These are phyloP conservation scores for Waltiozyma sp. DNA, from an alignment of 1,139 yeast genomes.

Conservation along the genomic window DNA sequence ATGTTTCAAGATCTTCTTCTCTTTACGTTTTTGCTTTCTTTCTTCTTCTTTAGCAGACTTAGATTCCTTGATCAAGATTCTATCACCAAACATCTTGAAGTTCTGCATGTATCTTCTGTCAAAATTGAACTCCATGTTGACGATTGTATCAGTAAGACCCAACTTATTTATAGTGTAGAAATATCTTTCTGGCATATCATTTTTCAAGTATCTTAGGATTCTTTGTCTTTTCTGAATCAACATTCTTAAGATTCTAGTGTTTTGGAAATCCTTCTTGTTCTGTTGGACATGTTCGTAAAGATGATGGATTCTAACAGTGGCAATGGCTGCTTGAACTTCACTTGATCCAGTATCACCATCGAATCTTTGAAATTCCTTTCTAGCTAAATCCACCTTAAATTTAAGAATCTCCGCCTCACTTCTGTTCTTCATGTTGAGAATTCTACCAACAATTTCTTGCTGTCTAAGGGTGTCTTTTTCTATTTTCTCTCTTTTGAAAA, in stretches of 20 bases:
- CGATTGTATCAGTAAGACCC: conserved; percentile 75
- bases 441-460: conserved; percentile 60
- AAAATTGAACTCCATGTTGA: conserved; percentile 74
- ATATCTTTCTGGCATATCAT: conserved; percentile 69
- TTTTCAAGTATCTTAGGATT: conserved; percentile 69
- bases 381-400: conserved; percentile 54
- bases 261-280: conserved; percentile 62
- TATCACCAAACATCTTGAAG: conserved; percentile 51
- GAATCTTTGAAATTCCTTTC: conserved; percentile 66
- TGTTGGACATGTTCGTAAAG: conserved; percentile 67
- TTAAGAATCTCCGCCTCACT: conserved; percentile 45
- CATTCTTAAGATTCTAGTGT: conserved; percentile 63
- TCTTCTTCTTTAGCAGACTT: conserved; percentile 31
- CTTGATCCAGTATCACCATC: conserved; percentile 93
- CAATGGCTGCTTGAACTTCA: conserved; percentile 89
- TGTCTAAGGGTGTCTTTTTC: conserved; percentile 43
- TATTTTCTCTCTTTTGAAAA: conserved; percentile 21
- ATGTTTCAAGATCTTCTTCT: conserved; percentile 23
- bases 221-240: conserved; percentile 84
- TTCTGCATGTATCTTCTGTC: conserved; percentile 78
- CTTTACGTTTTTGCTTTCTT: conserved; percentile 31
- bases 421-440: conserved; percentile 66
- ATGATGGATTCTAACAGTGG: conserved; percentile 72
- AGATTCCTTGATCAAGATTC: conserved; percentile 31
- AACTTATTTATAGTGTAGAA: conserved; percentile 78